Conservation (phyloP, 305 asterid species). For the Fraxinus nigra region DNA sequence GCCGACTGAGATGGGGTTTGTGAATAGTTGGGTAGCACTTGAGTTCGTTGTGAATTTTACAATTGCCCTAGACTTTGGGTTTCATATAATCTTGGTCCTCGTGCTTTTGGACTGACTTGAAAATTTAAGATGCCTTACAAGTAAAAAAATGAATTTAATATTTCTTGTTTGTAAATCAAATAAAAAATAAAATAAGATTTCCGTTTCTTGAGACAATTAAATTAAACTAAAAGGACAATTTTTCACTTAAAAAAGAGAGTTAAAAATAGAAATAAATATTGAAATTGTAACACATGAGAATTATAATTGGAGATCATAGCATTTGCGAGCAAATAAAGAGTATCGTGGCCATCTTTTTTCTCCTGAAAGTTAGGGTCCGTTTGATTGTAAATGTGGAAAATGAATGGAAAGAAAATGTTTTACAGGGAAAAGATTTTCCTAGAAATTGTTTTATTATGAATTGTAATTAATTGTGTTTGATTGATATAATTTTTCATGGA, state of each 20-base stretch:
- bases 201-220: background rate
- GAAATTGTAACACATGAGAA: background rate
- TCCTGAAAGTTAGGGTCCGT: too few relatives aligned
- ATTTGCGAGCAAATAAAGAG: background rate
- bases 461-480: too few relatives aligned
- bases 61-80: background rate
- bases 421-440: too few relatives aligned
- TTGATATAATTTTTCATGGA: too few relatives aligned
- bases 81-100: background rate
- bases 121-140: background rate
- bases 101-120: background rate
- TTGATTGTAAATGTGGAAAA: too few relatives aligned
- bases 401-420: too few relatives aligned
- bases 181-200: background rate
- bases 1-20: background rate
- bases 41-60: background rate
- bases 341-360: background rate
- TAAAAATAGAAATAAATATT: too few relatives aligned
- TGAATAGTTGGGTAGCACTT: background rate
- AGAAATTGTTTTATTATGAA: too few relatives aligned
- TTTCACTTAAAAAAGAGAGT: background rate
- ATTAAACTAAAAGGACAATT: background rate
- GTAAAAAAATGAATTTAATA: background rate
- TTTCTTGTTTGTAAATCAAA: background rate
- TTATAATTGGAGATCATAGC: background rate